Base-by-base conservation (phyloP, 768 basidiomycete genomes). In the Vishniacozyma victoriae region DNA sequence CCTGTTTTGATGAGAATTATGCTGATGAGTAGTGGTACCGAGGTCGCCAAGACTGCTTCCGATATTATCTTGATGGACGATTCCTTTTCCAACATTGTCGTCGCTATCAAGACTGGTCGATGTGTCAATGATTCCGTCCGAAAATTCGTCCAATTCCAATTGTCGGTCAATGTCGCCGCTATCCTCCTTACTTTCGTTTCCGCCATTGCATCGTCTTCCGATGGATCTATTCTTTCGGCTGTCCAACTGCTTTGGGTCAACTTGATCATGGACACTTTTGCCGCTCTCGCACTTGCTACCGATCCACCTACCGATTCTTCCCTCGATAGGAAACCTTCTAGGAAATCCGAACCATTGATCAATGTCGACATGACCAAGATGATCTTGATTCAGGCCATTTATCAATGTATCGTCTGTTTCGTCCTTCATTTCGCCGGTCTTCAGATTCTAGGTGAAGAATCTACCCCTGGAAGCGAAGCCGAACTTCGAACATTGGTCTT, bases 161-260 rank as follows among this genome's bases (percentile, higher is more conserved):
- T 68, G 35, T 64, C 62, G 16, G 87, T 87, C 62, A 99, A 99
- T 76, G 81, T 97, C 52, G 91, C 91, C 5, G 95, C 95, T 25
- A 92, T 99, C 40, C 72, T 92, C 48, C 84, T 96, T 66, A 96
- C 93, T 11, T 92, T 89, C 60, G 80, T 93, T 50, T 82, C 92
- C 27, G 87, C 91, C 29, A 82, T 96, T 45, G 81, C 86, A 0
- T 91, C 90, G 15, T 54, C 66, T 5, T 65, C 79, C 44, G 92
- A 95, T 68, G 61, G 75, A 9, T 89, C 91, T 1, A 91, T 89
- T n/a, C 76, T 99, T 23, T 84, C 87, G 19, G 93, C 95, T 25
- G 95, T 99, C 1, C 95, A 99, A 69, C 75, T 99, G 4, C 81
- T 99, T 18, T 99, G 95, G 92, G 89, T 96, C 73, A 96, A 96